A percentile compares a stretch with the other conserved stretches of the same genome.
Evolutionary conservation across 108 stramenopile species (phyloP).

Genomic region (Conticribra weissflogii): DNA sequence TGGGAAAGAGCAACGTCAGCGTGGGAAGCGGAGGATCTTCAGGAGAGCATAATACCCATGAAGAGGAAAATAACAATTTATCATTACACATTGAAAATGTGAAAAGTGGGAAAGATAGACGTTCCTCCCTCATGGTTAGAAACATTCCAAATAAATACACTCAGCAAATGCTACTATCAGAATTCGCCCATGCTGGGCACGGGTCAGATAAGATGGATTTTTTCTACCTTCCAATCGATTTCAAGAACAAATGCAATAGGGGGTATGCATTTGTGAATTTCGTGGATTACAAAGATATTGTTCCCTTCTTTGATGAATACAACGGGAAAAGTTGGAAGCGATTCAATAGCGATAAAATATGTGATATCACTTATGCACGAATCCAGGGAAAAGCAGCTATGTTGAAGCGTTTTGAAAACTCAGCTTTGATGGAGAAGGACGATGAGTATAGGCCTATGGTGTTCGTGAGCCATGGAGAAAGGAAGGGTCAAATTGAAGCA

Average conservation of each 20-base stretch:
- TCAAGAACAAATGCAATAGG: conserved; percentile 98
- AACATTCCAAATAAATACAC: conserved; percentile 99
- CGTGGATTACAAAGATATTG: conserved; percentile 87
- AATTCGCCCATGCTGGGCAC: conserved; percentile 89
- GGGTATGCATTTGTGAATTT: conserved; percentile 99
- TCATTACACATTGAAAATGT: conserved; percentile 75
- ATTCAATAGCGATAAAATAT: conserved; percentile 99
- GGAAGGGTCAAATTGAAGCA: conserved; percentile 45
- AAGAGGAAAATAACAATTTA: conserved; percentile 51
- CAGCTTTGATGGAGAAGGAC: conserved; percentile 97
- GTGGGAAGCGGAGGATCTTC: conserved; percentile 24
- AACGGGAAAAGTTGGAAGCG: conserved; percentile 93
- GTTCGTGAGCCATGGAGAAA: conserved; percentile 63
- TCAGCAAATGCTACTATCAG: conserved; percentile 94
- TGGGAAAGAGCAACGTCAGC: conserved; percentile 28
- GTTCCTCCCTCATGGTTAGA: conserved; percentile 98
- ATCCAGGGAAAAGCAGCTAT: conserved; percentile 98
- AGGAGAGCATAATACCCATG: conserved; percentile 29
- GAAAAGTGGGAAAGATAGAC: conserved; percentile 78
- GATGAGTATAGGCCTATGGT: conserved; percentile 95
- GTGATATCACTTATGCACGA: conserved; percentile 97
- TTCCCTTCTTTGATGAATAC: conserved; percentile 89
- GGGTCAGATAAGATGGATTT: conserved; percentile 96
- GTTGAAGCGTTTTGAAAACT: conserved; percentile 98
- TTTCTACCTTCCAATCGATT: conserved; percentile 99